Evolutionary conservation across 2,329 filamentous ascomycete species (phyloP).

Genomic region (Colletotrichum destructivum): DNA sequence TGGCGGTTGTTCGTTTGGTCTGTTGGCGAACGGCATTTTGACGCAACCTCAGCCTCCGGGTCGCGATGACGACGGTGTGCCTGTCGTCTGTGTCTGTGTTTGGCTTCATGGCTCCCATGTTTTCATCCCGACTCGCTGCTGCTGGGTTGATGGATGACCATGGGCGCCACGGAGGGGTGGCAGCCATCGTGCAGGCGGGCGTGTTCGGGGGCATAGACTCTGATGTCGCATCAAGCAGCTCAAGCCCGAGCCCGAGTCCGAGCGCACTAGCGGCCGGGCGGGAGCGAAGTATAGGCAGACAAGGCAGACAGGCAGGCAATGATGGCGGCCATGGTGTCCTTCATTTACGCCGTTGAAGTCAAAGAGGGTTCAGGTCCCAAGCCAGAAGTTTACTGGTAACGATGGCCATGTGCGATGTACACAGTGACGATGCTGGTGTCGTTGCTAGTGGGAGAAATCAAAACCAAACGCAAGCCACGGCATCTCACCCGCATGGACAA

Average conservation of each 20-base stretch:
- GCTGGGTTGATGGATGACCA: not conserved
- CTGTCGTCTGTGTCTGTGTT: not conserved
- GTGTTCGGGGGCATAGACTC: not conserved
- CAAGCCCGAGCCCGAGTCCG: conserved; percentile 2
- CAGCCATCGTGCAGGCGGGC: conserved; percentile 22
- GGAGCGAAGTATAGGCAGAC: not conserved
- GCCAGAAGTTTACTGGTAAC: not conserved
- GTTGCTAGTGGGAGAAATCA: conserved; percentile 4
- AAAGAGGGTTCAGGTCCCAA: not conserved
- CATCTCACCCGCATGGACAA: not conserved
- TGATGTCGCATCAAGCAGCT: conserved; percentile 2
- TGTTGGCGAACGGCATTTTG: conserved; percentile 21
- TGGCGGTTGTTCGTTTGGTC: not conserved
- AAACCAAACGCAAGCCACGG: not conserved
- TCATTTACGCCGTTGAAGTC: not conserved
- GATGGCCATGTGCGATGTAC: not conserved
- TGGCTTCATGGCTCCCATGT: not conserved
- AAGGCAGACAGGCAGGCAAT: not conserved
- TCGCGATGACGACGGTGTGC: conserved; percentile 25
- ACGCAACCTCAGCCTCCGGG: not conserved
- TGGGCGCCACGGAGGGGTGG: not conserved
- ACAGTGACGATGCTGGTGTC: not conserved
- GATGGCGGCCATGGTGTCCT: not conserved
- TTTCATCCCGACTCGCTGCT: not conserved
- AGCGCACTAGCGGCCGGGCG: not conserved